Evolutionary conservation across 176 grass and related monocot genomes (phyloP), one percentile per base, ranked within the genome.

Genomic region (Microstegium vimineum): DNA sequence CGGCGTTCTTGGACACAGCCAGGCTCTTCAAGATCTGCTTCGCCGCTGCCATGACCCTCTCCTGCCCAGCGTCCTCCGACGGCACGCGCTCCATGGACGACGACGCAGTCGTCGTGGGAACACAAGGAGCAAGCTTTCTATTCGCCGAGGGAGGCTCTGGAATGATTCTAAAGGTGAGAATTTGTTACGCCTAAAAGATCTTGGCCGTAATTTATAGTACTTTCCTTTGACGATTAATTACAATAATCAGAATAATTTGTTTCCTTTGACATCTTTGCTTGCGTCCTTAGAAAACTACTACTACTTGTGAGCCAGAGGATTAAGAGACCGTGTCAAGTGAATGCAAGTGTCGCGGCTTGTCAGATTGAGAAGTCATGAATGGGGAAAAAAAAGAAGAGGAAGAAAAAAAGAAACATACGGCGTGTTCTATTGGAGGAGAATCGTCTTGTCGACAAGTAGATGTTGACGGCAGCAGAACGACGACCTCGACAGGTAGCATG

Each of bases 21-120:
- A 97, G 74, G 57, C 81, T 91, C 77, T 80, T 83, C 8, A 93
- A 78, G 68, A 84, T 89, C 57, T 89, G 89, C 64, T 87, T 85
- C 7, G 86, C 89, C 2, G 91, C 89, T 14, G 87, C 81, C 49
- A 88, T 90, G 61, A 91, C 91, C 46, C 88, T 89, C 37, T 89
- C 94, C 20, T 79, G 78, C 42, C 70, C 86, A 16, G 33, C 86
- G 33, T 81, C 84, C 45, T 81, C 84, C 45, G 4, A 4, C 59
- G 79, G 8, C 27, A 15, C 17, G 38, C 27, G 59, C 47, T 30
- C 20, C 83, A 74, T 74, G 77, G 26, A 18, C n/a, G n/a, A n/a
- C n/a, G n/a, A n/a, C 42, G 67, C n/a, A n/a, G 75, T 41, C 10
- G n/a, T 10, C 30, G 31, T 33, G 3, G 22, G 54, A 35, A 52